Evolutionary conservation across 2,329 filamentous ascomycete species (phyloP).

Genomic region (Pestalotiopsis sp.): DNA sequence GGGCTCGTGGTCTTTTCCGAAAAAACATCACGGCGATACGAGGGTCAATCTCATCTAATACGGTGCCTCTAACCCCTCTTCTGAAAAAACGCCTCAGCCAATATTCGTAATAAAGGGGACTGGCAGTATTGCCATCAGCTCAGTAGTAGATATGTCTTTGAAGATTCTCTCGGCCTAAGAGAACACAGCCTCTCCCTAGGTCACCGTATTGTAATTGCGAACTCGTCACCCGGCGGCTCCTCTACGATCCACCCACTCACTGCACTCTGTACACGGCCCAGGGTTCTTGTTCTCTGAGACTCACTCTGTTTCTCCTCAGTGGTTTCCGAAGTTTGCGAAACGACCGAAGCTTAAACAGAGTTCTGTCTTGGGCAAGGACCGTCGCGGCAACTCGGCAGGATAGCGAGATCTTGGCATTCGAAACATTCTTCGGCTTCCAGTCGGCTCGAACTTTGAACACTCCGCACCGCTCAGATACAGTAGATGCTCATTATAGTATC

Average conservation of each 20-base stretch:
- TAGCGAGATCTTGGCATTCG: not conserved
- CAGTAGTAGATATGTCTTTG: not conserved
- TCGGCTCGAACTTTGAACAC: not conserved
- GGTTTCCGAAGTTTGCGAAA: constrained; percentile 10
- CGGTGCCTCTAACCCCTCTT: not conserved
- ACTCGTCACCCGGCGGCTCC: constrained; percentile 9
- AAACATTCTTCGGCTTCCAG: not conserved
- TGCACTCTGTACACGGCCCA: not conserved
- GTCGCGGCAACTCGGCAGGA: constrained; percentile 5
- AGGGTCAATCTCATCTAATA: not conserved
- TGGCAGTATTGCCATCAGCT: not conserved
- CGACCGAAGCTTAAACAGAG: not conserved
- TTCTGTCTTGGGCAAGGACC: not conserved
- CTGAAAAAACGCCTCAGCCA: not conserved
- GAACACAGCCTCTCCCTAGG: constrained; percentile 8
- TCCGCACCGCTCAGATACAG: not conserved
- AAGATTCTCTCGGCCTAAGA: not conserved
- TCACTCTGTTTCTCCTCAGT: not conserved
- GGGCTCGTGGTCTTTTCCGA: not conserved
- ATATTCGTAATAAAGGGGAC: not conserved
- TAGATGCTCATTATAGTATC: not conserved
- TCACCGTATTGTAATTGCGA: constrained; percentile 14
- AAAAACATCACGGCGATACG: not conserved
- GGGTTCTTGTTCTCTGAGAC: constrained; percentile 8
- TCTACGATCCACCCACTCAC: not conserved